Conservation (phyloP, 225 moss, liverwort and hornwort genomes). For the Asterella californica region DNA sequence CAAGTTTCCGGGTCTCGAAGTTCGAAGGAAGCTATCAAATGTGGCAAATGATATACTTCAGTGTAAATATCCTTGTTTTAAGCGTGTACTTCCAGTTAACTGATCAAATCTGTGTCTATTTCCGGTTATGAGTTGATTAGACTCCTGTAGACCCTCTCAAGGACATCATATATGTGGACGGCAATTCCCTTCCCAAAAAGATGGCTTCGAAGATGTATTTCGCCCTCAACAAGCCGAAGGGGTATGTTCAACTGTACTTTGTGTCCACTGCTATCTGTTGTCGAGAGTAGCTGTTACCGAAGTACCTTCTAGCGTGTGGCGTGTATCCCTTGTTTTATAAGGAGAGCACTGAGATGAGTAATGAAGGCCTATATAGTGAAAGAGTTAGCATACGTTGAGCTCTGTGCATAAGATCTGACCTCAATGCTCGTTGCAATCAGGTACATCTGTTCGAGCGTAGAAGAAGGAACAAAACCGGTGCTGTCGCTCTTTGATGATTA, state of each 20-base stretch:
- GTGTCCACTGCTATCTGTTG: not conserved
- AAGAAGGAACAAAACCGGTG: constrained; percentile 71
- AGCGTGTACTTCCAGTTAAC: not conserved
- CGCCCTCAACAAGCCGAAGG: constrained; percentile 92
- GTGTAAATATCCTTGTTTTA: not conserved
- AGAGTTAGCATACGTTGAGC: not conserved
- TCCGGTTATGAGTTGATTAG: constrained; percentile 37
- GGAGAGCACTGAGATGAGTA: not conserved
- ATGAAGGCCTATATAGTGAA: not conserved
- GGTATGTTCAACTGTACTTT: constrained; percentile 36
- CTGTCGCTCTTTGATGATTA: constrained; percentile 87
- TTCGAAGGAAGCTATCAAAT: not conserved
- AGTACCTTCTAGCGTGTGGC: not conserved
- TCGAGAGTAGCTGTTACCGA: too few species aligned
- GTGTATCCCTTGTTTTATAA: not conserved
- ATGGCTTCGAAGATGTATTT: constrained; percentile 77
- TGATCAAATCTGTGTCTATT: not conserved
- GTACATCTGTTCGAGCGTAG: constrained; percentile 88
- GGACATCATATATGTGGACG: constrained; percentile 87
- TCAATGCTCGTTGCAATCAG: constrained; percentile 30
- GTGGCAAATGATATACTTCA: too few species aligned
- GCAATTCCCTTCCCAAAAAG: constrained; percentile 74
- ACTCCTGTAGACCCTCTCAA: constrained; percentile 83
- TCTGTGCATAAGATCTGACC: not conserved
- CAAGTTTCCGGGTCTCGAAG: not conserved